A percentile compares a stretch with the other conserved stretches of the same genome.
phyloP scores from a whole-genome alignment of 768 basidiomycete species.

The Leccinum aurantiacum region DNA sequence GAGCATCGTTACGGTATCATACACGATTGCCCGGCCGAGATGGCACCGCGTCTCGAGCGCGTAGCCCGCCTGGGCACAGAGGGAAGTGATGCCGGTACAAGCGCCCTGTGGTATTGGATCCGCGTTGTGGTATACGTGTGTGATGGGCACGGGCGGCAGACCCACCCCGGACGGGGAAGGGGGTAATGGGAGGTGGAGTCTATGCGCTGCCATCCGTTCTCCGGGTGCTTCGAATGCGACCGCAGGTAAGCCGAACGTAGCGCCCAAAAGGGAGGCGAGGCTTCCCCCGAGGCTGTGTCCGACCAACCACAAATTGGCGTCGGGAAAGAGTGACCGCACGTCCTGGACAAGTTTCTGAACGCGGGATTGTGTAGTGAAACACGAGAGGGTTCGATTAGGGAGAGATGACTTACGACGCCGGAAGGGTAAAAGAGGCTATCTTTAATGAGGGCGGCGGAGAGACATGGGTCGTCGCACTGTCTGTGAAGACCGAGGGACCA shows the following conservation, averaged over 20 bases:
- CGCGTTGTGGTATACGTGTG: constrained; percentile 65
- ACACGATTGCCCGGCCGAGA: constrained; percentile 60
- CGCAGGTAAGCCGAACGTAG: constrained; percentile 63
- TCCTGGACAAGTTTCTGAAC: constrained; percentile 56
- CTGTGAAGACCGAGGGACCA: constrained; percentile 49
- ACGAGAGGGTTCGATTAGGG: not conserved
- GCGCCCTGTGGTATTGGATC: constrained; percentile 67
- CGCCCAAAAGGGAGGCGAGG: constrained; percentile 60
- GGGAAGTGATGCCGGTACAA: constrained; percentile 50
- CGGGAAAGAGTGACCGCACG: constrained; percentile 55
- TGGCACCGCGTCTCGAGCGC: constrained; percentile 64
- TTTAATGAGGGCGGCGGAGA: constrained; percentile 79
- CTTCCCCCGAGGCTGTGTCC: constrained; percentile 65
- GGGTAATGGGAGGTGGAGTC: constrained; percentile 65
- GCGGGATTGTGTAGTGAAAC: constrained; percentile 10
- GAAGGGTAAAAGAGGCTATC: constrained; percentile 92
- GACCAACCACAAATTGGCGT: constrained; percentile 59
- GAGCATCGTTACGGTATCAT: constrained; percentile 63
- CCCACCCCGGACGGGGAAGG: constrained; percentile 10
- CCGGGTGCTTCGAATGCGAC: constrained; percentile 68
- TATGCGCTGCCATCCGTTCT: constrained; percentile 57
- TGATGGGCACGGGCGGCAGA: constrained; percentile 30
- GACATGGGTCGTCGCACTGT: constrained; percentile 78
- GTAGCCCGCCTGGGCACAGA: constrained; percentile 65
- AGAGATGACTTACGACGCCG: constrained; percentile 62